These are phyloP conservation scores for Dictyostelium intermedium DNA, from an alignment of 78 protist genomes.

Conservation along the genomic window DNA sequence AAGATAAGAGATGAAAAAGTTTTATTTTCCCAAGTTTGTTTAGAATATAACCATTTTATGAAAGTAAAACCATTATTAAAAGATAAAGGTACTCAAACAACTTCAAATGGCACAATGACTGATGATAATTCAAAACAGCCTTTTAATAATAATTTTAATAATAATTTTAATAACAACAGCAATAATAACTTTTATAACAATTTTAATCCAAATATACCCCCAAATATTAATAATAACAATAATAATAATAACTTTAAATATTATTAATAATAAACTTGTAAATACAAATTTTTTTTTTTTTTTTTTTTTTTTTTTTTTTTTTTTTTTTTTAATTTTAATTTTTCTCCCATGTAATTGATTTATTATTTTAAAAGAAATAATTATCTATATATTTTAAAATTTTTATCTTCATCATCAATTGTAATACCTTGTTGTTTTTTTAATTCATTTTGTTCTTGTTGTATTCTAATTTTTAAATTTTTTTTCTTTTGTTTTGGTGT, in stretches of 20 bases:
- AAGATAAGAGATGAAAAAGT: slow-evolving; percentile 61
- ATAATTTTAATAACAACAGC: background rate
- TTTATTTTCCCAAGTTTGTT: slow-evolving; percentile 11
- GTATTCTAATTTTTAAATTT: background rate
- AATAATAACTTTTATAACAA: background rate
- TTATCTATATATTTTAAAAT: slow-evolving; percentile 5
- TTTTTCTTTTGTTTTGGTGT: background rate
- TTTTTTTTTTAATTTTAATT: background rate
- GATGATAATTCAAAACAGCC: background rate
- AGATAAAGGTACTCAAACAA: background rate
- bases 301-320: background rate
- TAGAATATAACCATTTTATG: slow-evolving; percentile 33
- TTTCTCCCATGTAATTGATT: background rate
- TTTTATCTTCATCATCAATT: background rate
- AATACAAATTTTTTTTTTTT: background rate
- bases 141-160: background rate
- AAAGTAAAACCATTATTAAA: background rate
- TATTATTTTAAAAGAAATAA: background rate
- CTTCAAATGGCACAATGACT: background rate
- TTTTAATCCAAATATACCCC: background rate
- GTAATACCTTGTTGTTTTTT: background rate
- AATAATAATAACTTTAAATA: background rate
- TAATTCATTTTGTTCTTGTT: background rate
- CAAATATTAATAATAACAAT: background rate
- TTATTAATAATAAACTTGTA: background rate